Evolutionary conservation across 2,329 filamentous ascomycete species (phyloP).

Genomic region (Biscogniauxia sp.): DNA sequence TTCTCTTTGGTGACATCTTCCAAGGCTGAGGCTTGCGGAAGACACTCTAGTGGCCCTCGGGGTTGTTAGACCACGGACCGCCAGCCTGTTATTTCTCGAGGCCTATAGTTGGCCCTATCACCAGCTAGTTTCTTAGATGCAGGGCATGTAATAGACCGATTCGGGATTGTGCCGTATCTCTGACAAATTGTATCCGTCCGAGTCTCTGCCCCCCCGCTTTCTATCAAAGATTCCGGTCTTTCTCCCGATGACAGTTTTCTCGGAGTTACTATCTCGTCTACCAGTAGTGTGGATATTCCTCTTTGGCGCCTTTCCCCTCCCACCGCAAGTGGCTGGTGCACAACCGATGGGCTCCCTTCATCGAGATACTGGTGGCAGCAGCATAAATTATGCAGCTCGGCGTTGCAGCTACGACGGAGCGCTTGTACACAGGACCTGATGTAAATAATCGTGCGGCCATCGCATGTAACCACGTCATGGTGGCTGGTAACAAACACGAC

Average conservation of each 20-base stretch:
- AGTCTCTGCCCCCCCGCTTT: not conserved
- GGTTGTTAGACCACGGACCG: not conserved
- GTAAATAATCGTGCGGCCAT: not conserved
- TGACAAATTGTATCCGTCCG: conserved; percentile 1
- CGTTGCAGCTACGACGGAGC: not conserved
- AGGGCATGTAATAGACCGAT: not conserved
- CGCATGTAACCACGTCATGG: not conserved
- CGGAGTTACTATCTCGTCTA: not conserved
- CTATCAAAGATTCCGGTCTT: not conserved
- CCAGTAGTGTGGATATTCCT: not conserved
- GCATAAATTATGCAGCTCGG: not conserved
- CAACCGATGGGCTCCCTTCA: not conserved
- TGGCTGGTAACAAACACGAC: not conserved
- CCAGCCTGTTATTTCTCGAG: not conserved
- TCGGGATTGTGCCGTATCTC: not conserved
- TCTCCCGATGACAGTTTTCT: not conserved
- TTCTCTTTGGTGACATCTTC: not conserved
- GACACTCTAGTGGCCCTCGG: not conserved
- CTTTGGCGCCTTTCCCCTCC: not conserved
- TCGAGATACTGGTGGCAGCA: not conserved
- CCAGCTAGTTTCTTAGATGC: not conserved
- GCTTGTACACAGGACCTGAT: not conserved
- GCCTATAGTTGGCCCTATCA: not conserved
- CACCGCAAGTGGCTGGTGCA: not conserved
- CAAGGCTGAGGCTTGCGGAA: not conserved